Conservation (phyloP, 2,329 filamentous ascomycete genomes). For the Colletotrichum chrysophilum region DNA sequence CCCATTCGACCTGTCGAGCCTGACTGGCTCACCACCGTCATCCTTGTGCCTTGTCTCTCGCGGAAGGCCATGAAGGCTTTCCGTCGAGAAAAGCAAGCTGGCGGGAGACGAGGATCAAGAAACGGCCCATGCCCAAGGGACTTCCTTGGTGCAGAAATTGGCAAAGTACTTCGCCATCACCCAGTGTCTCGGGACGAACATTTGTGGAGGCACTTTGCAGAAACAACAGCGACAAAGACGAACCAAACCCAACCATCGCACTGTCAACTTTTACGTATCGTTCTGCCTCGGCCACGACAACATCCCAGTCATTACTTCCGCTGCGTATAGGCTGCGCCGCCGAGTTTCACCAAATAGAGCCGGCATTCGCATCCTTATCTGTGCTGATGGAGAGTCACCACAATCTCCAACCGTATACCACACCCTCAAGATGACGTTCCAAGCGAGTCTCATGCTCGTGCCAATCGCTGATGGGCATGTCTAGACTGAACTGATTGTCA, state of each 20-base stretch:
- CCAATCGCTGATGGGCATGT: neutral
- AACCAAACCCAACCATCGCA: neutral
- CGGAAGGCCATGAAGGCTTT: neutral
- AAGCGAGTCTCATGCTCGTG: neutral
- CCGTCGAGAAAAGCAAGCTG: neutral
- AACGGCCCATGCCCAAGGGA: neutral
- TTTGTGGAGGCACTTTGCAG: neutral
- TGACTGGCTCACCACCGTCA: neutral
- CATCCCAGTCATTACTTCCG: neutral
- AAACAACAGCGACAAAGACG: neutral
- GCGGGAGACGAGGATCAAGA: neutral
- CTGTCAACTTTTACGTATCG: neutral
- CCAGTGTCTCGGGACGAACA: neutral
- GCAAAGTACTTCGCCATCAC: neutral
- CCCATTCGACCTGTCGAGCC: neutral
- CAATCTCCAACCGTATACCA: neutral
- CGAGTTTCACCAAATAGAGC: neutral
- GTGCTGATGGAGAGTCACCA: neutral
- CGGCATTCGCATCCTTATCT: neutral
- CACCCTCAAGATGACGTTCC: neutral
- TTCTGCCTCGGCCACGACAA: neutral
- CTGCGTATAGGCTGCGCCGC: neutral
- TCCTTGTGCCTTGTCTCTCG: neutral
- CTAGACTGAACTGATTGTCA: neutral
- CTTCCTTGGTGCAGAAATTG: neutral